Base-by-base conservation (phyloP, 106 monocot species). In the Dendrobium catenatum region DNA sequence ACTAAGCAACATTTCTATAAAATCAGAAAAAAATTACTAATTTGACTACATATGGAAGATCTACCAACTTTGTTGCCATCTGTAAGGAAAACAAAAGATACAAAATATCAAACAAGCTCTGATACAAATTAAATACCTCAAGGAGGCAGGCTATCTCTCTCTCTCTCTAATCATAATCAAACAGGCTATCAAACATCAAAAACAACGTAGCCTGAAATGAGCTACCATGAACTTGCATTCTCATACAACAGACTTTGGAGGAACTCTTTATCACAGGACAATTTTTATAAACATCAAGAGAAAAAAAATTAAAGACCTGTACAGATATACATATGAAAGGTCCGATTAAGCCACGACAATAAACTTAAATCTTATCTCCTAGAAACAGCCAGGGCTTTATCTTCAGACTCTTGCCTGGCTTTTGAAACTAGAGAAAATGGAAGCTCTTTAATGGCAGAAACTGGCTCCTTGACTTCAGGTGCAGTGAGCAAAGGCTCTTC, bases 51-150 rank as follows among this genome's bases (percentile, higher is more conserved):
- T 29, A 29, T 29, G 29, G 29, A 29, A 29, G 29, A 29, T 29
- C 29, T 1, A 26, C 26, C 26, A 26, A 26, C 26, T 26, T 26
- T 26, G 26, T 26, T 26, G 26, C 26, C 26, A 26, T 26, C 26
- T 26, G 26, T 26, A 26, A 26, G 26, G 26, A 26, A 26, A 26
- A 26, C 1, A 29, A 29, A 1, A 0, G 1, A 29, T 1, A 0
- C 0, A 29, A 1, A 1, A 29, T 0, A 29, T 1, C 29, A 1
- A 29, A 29, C 1, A 1, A 1, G 1, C 29, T 29, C 0, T 1
- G 1, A 0, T 29, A 0, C 0, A 29, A 29, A 29, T 29, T 0
- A 29, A 68, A 15, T 40, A 41, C 70, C 55, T 51, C 13, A 51
- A 2, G 9, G 51, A 51, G 13, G 47, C 47, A 51, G 51, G 9